Conservation (phyloP, 2,329 filamentous ascomycete genomes). For the Coleophoma eucalyptorum region DNA sequence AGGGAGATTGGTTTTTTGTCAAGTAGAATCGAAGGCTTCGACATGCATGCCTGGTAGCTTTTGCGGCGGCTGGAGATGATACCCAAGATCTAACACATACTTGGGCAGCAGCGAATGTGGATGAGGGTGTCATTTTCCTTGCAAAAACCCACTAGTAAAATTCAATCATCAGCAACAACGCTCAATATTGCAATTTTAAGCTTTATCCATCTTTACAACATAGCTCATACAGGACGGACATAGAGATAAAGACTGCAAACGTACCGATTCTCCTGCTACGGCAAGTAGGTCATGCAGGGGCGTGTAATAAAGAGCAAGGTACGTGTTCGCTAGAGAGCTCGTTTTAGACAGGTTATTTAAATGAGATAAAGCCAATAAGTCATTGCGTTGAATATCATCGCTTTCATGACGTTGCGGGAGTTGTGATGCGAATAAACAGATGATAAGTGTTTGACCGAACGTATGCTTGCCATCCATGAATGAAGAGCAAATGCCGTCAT, state of each 20-base stretch:
- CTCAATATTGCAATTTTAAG: no score
- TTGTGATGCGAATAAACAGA: constrained; percentile 18
- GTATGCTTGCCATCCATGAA: neutral
- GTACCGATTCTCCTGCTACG: constrained; percentile 47
- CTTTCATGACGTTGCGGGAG: constrained; percentile 14
- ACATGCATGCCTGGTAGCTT: constrained; percentile 46
- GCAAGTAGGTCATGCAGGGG: constrained; percentile 55
- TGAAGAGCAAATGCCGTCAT: no score
- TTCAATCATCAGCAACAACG: no score
- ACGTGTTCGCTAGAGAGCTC: constrained; percentile 45
- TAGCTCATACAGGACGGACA: neutral
- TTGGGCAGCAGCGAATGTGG: constrained; percentile 43
- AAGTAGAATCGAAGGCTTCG: constrained; percentile 46
- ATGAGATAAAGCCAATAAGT: no score
- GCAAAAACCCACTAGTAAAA: constrained; percentile 36
- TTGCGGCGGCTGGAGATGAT: constrained; percentile 38
- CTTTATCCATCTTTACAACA: no score
- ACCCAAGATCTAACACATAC: constrained; percentile 42
- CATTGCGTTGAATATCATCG: no score
- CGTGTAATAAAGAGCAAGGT: constrained; percentile 53
- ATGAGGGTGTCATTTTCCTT: constrained; percentile 42
- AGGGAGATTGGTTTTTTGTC: constrained; percentile 15
- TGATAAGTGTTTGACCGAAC: constrained; percentile 20
- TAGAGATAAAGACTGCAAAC: constrained; percentile 33
- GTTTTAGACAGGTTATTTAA: no score